Evolutionary conservation across 2,329 filamentous ascomycete species (phyloP), one percentile per base, ranked within the genome.

Genomic region (Verticillium zaregamsianum): DNA sequence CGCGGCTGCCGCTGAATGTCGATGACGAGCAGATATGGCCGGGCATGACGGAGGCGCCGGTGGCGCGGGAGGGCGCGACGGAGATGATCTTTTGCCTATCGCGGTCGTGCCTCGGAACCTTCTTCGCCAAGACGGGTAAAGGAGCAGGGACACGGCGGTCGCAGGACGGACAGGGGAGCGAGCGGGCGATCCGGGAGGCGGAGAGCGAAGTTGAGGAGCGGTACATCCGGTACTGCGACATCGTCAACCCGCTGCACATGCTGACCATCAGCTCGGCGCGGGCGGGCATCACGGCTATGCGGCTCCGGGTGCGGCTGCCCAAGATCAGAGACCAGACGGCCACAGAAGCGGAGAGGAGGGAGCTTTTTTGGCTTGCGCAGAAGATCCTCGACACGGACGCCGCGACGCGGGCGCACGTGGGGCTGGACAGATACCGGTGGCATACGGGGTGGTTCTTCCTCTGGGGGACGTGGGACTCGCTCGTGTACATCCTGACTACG

Each of bases 191-290:
- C n/a, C 66, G 72, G 32, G 74, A 77, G 40, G 73, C 81, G 6
- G 79, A 83, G 61, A 67, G 67, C 2, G 68, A 67, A 5, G 66
- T 80, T 25, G 78, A 81, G 59, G 69, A 72, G 39, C 77, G 74
- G 9, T 80, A 74, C 59, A 68, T 81, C 11, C 72, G 77, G 4
- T 79, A 80, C 64, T 80, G 77, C 66, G 77, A 81, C 59, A 70
- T 78, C 2, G 63, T 75, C 14, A 71, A 75, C 20, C 77, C 77
- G 0, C 60, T 79, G 1, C 78, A 80, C 58, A 60, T 68, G 67
- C 55, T 74, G 32, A 69, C 70, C 14, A 65, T 70, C 23, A 65
- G 66, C 55, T 57, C 71, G 17, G 71, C 67, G 5, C 64, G 72
- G 28, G 68, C 68, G 0, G 71, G 68, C 1, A 67, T 71, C 25